Evolutionary conservation across 2,329 filamentous ascomycete genomes (phyloP).

Genomic region (Aotearoamyces nothofagi): DNA sequence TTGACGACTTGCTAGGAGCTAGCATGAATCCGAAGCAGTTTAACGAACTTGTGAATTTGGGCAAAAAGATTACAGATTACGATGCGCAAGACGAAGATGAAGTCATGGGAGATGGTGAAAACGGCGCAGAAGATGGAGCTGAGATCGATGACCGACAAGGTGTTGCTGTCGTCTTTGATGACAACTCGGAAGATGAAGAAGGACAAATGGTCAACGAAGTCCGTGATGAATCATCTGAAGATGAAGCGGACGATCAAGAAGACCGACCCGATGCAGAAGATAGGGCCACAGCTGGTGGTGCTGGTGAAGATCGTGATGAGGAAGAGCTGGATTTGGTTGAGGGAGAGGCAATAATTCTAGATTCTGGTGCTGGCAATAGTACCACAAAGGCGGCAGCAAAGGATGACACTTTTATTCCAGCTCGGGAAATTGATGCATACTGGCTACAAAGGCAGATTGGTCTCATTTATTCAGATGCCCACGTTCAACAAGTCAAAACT

Average conservation of each 20-base stretch:
- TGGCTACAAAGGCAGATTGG: slow-evolving; percentile 94
- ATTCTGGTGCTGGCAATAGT: slow-evolving; percentile 41
- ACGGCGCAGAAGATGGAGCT: slow-evolving; percentile 49
- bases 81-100: slow-evolving; percentile 94
- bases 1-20: slow-evolving; percentile 83
- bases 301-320: slow-evolving; percentile 29
- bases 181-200: slow-evolving; percentile 74
- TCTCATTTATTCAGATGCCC: slow-evolving; percentile 74
- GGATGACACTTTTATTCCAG: slow-evolving; percentile 51
- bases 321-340: slow-evolving; percentile 35
- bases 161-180: slow-evolving; percentile 94
- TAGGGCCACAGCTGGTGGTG: slow-evolving; percentile 33
- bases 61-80: slow-evolving; percentile 98
- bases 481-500: slow-evolving; percentile 88
- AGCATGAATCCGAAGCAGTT: slow-evolving; percentile 79
- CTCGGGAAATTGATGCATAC: slow-evolving; percentile 89
- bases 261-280: slow-evolving; percentile 37
- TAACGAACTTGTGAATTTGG: slow-evolving; percentile 89
- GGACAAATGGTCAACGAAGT: slow-evolving; percentile 72
- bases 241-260: slow-evolving; percentile 52
- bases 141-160: slow-evolving; percentile 91
- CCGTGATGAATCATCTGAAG: slow-evolving; percentile 72
- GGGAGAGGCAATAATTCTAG: slow-evolving; percentile 71
- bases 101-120: slow-evolving; percentile 57
- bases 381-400: slow-evolving; percentile 28